Evolutionary conservation across 1,284 basidiomycete genomes (phyloP), one percentile per base, ranked within the genome.

Genomic region (Entoloma clypeatum): DNA sequence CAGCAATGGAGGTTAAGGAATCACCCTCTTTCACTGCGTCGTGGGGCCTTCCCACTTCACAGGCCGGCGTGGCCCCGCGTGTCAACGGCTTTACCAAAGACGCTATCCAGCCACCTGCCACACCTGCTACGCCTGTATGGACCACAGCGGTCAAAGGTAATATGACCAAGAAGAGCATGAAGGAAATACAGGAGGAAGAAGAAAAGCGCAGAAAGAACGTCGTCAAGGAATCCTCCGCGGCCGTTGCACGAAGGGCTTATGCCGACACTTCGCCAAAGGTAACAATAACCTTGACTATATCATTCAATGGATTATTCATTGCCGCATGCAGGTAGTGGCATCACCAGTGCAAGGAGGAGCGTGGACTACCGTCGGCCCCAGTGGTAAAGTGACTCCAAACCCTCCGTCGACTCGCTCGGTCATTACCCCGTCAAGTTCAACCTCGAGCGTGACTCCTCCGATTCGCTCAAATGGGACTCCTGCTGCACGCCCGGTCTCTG

Each of bases 181-280:
- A 94, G 71, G 93, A 99, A 68, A 99, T 99, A 34, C 92, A 97
- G 62, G 93, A 98, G 62, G 95, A 99, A 57, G 95, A 99, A 61
- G 87, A 96, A 66, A 77, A 70, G 50, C 74, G 84, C 50, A 92
- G 91, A 72, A 85, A 81, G 59, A 60, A 69, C 40, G 73, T 68
- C 1, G 66, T 71, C 10, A 86, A 82, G 54, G 83, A 87, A 48
- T 75, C 74, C 34, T 67, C 70, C 39, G 72, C 75, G 14, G 64
- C 74, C 29, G 65, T 71, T 25, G 69, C 75, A 23, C 79, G 86
- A 60, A 74, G 90, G 45, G 84, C 72, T 4, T 87, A 92, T 56
- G 86, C 87, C 10, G 91, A 93, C 50, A 79, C 81, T 18, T 82
- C 86, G 6, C 75, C 72, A 36, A 89, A 85, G 75, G 87, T 87